These are phyloP conservation scores for Oryza nivara DNA, from an alignment of 176 grass and related monocot species.

Conservation along the genomic window DNA sequence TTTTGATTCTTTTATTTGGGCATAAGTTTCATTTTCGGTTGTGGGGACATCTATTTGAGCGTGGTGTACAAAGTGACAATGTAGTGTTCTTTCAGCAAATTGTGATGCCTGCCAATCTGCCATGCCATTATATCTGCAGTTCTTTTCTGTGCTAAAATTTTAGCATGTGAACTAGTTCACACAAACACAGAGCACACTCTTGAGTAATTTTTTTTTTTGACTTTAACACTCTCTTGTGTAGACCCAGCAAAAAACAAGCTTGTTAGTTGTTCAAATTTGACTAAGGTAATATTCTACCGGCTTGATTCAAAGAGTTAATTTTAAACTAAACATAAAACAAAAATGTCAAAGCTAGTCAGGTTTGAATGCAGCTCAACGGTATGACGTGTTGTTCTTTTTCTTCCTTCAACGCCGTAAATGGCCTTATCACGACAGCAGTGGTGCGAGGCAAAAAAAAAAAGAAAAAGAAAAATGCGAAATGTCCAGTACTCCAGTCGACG, in stretches of 20 bases:
- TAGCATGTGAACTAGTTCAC: not conserved
- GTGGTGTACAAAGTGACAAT: not conserved
- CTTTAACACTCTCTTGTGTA: not conserved
- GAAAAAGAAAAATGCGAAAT: not conserved
- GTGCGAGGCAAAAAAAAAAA: not conserved
- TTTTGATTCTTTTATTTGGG: conserved; percentile 13
- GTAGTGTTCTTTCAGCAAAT: not conserved
- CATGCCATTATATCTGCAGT: not conserved
- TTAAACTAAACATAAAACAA: not conserved
- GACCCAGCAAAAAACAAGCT: not conserved
- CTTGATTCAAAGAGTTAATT: not conserved
- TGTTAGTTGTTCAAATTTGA: not conserved
- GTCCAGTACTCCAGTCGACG: too few relatives aligned
- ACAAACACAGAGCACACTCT: not conserved
- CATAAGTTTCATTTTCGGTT: not conserved
- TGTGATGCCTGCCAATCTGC: not conserved
- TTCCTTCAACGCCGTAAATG: not conserved
- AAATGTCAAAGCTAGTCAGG: not conserved
- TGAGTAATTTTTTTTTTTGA: not conserved
- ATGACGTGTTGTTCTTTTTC: not conserved
- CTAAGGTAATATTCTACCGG: not conserved
- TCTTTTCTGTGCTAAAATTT: not conserved
- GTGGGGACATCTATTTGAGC: not conserved
- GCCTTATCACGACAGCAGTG: not conserved
- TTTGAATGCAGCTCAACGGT: not conserved